Evolutionary conservation across 2,329 filamentous ascomycete species (phyloP).

Genomic region (Paecilomyces sp.): DNA sequence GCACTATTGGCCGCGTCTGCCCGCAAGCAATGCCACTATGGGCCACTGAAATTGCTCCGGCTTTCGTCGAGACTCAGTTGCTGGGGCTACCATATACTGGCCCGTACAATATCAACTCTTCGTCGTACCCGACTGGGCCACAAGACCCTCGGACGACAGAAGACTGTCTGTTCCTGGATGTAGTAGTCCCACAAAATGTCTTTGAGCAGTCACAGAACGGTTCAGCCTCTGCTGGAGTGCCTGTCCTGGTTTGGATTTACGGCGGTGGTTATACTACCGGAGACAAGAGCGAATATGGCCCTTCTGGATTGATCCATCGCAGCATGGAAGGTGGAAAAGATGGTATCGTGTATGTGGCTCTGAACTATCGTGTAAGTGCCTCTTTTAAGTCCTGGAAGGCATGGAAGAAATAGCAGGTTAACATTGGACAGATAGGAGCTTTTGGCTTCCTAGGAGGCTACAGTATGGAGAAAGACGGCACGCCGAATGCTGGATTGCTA

Average conservation of each 20-base stretch:
- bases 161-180: conserved; percentile 19
- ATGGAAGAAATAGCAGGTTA: background rate
- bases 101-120: background rate
- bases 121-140: background rate
- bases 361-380: background rate
- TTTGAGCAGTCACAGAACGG: background rate
- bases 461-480: background rate
- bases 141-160: conserved; percentile 12
- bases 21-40: background rate
- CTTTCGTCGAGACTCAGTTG: background rate
- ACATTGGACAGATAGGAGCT: background rate
- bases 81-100: background rate
- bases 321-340: conserved; percentile 24
- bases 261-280: conserved; percentile 35
- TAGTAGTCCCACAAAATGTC: conserved; percentile 10
- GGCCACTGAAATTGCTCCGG: background rate
- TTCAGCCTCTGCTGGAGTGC: conserved; percentile 9
- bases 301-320: conserved; percentile 28
- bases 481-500: background rate
- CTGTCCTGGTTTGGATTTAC: conserved; percentile 26
- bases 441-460: background rate
- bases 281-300: conserved; percentile 21
- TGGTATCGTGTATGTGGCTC: background rate
- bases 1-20: conserved; percentile 17
- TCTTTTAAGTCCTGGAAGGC: background rate